Percentiles rank a stretch among this genome's conserved stretches.
Conservation (phyloP, 2,329 filamentous ascomycete species). For the Stemphylium beticola region DNA sequence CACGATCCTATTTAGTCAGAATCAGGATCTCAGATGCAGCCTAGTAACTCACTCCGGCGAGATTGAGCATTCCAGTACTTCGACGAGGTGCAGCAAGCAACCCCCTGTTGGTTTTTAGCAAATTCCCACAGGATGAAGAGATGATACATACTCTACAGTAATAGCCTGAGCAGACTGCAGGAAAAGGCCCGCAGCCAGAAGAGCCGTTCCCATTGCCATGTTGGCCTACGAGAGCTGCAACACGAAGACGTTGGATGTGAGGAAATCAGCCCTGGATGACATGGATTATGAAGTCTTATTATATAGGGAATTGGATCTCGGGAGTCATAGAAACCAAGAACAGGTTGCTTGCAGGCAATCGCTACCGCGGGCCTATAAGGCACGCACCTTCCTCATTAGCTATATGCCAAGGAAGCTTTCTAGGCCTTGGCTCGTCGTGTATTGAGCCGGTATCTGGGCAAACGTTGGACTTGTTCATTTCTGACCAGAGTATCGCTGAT, state of each 20-base stretch:
- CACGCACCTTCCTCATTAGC: slow-evolving; percentile 27
- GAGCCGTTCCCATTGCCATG: slow-evolving; percentile 37
- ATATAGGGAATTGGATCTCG: slow-evolving; percentile 19
- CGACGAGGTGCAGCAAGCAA: slow-evolving; percentile 39
- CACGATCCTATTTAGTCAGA: slow-evolving; percentile 35
- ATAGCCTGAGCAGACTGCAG: slow-evolving; percentile 35
- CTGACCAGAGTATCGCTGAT: slow-evolving; percentile 21
- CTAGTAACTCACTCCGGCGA: slow-evolving; percentile 35
- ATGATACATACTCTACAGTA: slow-evolving; percentile 32
- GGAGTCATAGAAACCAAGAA: slow-evolving; percentile 16
- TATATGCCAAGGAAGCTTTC: slow-evolving; percentile 31
- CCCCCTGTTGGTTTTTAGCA: slow-evolving; percentile 19
- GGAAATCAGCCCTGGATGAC: slow-evolving; percentile 7
- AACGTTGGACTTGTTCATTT: slow-evolving; percentile 19
- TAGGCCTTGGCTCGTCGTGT: slow-evolving; percentile 27
- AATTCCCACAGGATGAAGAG: not conserved
- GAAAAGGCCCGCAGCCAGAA: slow-evolving; percentile 34
- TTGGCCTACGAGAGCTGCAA: slow-evolving; percentile 11
- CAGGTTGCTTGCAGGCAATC: slow-evolving; percentile 15
- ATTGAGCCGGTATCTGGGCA: slow-evolving; percentile 21
- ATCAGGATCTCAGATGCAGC: not conserved
- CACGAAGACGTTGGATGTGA: slow-evolving; percentile 5
- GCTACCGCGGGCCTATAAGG: slow-evolving; percentile 18
- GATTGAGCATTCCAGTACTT: slow-evolving; percentile 42
- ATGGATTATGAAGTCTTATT: slow-evolving; percentile 19